A percentile compares a stretch with the other conserved stretches of the same genome.
Evolutionary conservation across 2,329 filamentous ascomycete species (phyloP).

Genomic region (Aphanoascus verrucosus): DNA sequence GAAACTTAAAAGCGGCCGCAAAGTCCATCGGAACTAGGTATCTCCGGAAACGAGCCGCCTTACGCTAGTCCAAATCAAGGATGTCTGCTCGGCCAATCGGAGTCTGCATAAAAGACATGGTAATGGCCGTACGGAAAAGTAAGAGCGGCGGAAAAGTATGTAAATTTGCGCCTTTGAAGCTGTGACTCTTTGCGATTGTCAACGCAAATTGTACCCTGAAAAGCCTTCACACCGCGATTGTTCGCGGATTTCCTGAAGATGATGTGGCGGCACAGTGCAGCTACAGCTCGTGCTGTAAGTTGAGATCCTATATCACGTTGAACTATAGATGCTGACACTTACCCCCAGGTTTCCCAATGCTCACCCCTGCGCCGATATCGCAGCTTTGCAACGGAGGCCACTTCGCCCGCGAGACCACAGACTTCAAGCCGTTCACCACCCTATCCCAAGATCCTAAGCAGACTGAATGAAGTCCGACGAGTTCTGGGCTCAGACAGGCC

Average conservation of each 20-base stretch:
- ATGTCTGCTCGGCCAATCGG: slow-evolving; percentile 9
- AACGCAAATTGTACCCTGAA: neutral
- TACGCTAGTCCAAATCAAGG: neutral
- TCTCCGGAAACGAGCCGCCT: neutral
- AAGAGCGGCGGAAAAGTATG: neutral
- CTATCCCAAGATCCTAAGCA: slow-evolving; percentile 70
- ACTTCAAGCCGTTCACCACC: slow-evolving; percentile 52
- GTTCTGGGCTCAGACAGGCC: slow-evolving; percentile 54
- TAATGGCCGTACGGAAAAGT: neutral
- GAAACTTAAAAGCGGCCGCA: too few relatives aligned
- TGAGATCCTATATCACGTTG: neutral
- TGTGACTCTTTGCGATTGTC: neutral
- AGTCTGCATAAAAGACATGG: slow-evolving; percentile 7
- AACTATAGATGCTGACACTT: neutral
- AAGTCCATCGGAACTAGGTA: neutral
- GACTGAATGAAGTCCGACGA: slow-evolving; percentile 62
- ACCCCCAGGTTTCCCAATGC: slow-evolving; percentile 13
- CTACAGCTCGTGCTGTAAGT: slow-evolving; percentile 6
- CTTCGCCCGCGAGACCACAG: slow-evolving; percentile 4
- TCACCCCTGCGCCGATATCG: slow-evolving; percentile 9
- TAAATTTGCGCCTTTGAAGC: slow-evolving; percentile 6
- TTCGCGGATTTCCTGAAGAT: slow-evolving; percentile 4
- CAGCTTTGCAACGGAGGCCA: slow-evolving; percentile 15
- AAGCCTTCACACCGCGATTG: neutral
- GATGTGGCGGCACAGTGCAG: slow-evolving; percentile 10